Percentiles rank a stretch among this genome's conserved stretches.
Evolutionary conservation across 495 filamentous ascomycete species (phyloP).

Genomic region (Immersiella caudata): DNA sequence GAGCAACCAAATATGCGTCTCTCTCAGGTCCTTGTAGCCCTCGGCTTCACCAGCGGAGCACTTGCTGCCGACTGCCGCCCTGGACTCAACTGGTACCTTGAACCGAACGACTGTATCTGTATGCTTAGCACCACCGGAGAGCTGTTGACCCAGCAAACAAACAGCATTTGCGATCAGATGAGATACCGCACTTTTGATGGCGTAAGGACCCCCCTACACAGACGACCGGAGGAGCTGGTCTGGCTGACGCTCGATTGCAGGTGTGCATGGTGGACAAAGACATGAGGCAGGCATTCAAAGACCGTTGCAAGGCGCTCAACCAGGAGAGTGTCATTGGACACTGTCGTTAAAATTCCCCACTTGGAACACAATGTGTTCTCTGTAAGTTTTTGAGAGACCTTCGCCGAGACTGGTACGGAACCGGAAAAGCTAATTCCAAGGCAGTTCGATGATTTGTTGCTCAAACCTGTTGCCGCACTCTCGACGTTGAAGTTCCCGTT

Average conservation of each 20-base stretch:
- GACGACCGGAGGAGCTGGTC: background rate
- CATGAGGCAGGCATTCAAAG: constrained; percentile 36
- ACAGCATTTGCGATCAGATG: constrained; percentile 26
- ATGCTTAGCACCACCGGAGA: constrained; percentile 36
- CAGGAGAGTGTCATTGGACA: constrained; percentile 42
- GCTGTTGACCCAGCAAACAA: constrained; percentile 30
- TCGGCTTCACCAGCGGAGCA: constrained; percentile 21
- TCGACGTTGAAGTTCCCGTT: too few relatives aligned
- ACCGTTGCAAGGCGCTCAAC: constrained; percentile 38
- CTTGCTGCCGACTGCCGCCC: constrained; percentile 23
- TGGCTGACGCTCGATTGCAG: constrained; percentile 15
- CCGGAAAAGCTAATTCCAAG: too few relatives aligned
- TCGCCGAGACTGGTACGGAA: too few relatives aligned
- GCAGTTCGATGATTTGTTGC: too few relatives aligned
- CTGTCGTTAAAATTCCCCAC: constrained; percentile 28
- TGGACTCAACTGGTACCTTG: constrained; percentile 32
- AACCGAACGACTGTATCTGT: constrained; percentile 40
- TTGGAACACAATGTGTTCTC: background rate
- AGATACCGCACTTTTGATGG: constrained; percentile 32
- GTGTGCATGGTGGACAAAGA: constrained; percentile 35
- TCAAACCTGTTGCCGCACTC: too few relatives aligned
- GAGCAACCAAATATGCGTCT: constrained; percentile 26
- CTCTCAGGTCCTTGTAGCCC: constrained; percentile 16
- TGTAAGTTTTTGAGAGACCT: background rate
- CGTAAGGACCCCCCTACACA: constrained; percentile 14